Conservation (phyloP, 345 rosid species). For the Syzygium aqueum region DNA sequence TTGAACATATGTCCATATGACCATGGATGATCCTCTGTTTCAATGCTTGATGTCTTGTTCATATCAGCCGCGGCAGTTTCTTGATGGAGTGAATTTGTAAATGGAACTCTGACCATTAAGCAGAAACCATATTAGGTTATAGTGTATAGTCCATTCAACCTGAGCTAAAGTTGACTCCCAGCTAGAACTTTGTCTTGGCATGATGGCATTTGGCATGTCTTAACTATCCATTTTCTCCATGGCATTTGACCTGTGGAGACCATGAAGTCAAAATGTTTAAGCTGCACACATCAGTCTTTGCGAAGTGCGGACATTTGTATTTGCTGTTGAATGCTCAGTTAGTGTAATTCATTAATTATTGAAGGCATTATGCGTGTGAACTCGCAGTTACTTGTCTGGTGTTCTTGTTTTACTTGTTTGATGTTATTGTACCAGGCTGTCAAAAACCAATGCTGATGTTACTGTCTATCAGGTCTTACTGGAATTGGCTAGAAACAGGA, state of each 20-base stretch:
- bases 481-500: slow-evolving; percentile 73
- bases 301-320: not conserved
- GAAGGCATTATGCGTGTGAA: not conserved
- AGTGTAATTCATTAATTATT: not conserved
- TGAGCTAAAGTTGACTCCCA: not conserved
- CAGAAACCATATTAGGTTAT: not conserved
- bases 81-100: not conserved
- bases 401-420: not conserved
- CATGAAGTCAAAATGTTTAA: not conserved
- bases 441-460: not conserved
- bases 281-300: not conserved
- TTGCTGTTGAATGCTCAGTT: not conserved
- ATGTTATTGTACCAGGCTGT: not conserved
- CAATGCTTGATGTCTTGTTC: not conserved
- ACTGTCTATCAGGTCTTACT: slow-evolving; percentile 42
- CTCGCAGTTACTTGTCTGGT: not conserved
- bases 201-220: not conserved
- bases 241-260: not conserved
- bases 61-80: not conserved
- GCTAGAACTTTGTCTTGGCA: not conserved
- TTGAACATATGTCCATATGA: not conserved
- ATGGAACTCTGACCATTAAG: not conserved
- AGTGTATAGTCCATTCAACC: not conserved
- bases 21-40: not conserved
- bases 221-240: not conserved